Evolutionary conservation across 257 asterid species (phyloP).

Genomic region (Handroanthus guayacan): DNA sequence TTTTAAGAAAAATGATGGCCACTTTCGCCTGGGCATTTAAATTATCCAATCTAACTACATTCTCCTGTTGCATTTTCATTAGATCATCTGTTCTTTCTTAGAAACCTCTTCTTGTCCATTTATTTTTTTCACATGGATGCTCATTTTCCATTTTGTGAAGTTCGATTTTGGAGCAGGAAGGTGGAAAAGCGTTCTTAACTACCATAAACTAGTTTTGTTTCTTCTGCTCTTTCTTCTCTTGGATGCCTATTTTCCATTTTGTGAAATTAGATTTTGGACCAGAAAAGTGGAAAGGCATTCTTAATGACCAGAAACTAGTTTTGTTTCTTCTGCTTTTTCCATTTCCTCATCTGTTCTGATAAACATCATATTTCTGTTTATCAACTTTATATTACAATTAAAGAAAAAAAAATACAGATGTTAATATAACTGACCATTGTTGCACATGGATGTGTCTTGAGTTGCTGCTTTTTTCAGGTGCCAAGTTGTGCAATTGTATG

Average conservation of each 20-base stretch:
- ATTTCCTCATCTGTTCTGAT: not conserved
- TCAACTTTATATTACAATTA: not conserved
- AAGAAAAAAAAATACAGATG: not conserved
- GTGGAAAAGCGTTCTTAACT: not conserved
- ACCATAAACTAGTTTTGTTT: not conserved
- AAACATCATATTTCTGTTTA: not conserved
- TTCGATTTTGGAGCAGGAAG: not conserved
- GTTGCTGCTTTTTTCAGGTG: not conserved
- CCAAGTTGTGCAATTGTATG: constrained; percentile 10
- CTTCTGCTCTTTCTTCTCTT: not conserved
- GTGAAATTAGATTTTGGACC: not conserved
- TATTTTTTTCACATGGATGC: not conserved
- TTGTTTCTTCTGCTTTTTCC: not conserved
- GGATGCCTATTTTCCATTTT: not conserved
- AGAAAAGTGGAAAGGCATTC: not conserved
- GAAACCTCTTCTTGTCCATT: not conserved
- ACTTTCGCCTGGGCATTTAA: not conserved
- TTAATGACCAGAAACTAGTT: not conserved
- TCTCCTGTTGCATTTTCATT: not conserved
- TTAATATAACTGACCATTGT: constrained; percentile 6
- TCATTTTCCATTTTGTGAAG: not conserved
- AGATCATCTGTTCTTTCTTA: not conserved
- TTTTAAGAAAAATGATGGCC: not conserved
- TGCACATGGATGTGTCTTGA: constrained; percentile 26
- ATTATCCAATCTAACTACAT: not conserved